A percentile compares a stretch with the other conserved stretches of the same genome.
Evolutionary conservation across 495 filamentous ascomycete species (phyloP).

Genomic region (Penicillium coffeae): DNA sequence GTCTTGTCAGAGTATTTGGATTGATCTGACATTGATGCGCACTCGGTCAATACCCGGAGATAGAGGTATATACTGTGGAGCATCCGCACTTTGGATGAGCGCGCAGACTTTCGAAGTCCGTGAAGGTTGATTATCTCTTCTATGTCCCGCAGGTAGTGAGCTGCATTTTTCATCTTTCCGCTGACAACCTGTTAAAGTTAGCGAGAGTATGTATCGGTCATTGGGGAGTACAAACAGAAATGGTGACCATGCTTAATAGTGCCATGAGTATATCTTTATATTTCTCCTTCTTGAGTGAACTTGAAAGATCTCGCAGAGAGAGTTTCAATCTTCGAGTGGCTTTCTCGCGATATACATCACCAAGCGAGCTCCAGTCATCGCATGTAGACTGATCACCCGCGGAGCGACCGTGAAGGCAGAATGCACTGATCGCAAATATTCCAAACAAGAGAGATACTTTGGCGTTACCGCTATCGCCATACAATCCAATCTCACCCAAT

Average conservation of each 20-base stretch:
- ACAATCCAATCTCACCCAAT: neutral
- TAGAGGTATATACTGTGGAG: slow-evolving; percentile 16
- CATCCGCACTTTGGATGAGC: slow-evolving; percentile 17
- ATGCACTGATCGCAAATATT: neutral
- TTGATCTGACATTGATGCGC: neutral
- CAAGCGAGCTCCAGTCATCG: neutral
- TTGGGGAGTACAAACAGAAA: too few relatives aligned
- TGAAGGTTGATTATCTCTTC: neutral
- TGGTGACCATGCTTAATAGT: slow-evolving; percentile 1
- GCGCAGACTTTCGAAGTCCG: neutral
- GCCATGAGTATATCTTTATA: slow-evolving; percentile 4
- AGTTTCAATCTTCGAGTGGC: slow-evolving; percentile 1
- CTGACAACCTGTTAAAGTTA: neutral
- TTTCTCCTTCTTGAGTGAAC: neutral
- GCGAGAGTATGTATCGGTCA: too few relatives aligned
- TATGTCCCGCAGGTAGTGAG: neutral
- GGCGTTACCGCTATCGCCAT: neutral
- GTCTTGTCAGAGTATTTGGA: neutral
- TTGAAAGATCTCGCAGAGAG: neutral
- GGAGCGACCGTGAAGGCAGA: neutral
- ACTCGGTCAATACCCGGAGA: slow-evolving; percentile 12
- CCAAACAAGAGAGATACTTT: neutral
- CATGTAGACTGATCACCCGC: neutral
- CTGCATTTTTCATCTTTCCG: neutral
- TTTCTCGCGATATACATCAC: slow-evolving; percentile 1